Conservation (phyloP, 768 basidiomycete genomes). For the Phaffia tasmanica region DNA sequence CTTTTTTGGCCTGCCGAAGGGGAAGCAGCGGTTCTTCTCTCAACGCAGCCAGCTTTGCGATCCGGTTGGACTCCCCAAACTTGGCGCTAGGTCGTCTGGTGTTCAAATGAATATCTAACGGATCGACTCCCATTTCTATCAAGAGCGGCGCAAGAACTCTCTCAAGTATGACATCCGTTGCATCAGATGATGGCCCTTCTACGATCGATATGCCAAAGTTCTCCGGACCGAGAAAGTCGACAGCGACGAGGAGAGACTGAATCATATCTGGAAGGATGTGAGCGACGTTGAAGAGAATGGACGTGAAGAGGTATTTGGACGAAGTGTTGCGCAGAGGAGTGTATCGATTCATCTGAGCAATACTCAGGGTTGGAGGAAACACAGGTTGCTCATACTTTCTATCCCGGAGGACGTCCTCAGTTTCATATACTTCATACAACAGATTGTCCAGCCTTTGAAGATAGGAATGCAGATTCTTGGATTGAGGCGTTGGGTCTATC, state of each 20-base stretch:
- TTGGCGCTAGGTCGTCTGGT: constrained; percentile 5
- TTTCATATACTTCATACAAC: no score
- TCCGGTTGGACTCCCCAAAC: constrained; percentile 32
- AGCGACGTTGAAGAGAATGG: background rate
- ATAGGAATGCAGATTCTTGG: no score
- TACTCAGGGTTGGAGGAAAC: no score
- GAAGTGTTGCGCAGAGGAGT: no score
- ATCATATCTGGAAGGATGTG: no score
- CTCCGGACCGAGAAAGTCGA: constrained; percentile 14
- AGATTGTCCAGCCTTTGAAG: no score
- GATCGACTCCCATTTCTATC: constrained; percentile 16
- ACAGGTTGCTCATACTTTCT: no score
- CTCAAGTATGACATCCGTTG: constrained; percentile 12
- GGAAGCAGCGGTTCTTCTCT: constrained; percentile 35
- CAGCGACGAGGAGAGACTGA: constrained; percentile 16
- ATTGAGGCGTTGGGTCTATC: no score
- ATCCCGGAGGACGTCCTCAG: no score
- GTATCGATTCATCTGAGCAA: no score
- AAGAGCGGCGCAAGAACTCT: constrained; percentile 17
- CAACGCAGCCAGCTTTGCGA: constrained; percentile 35
- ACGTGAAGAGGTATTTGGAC: no score
- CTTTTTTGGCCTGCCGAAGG: constrained; percentile 30
- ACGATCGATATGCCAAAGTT: constrained; percentile 15
- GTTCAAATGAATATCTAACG: constrained; percentile 8
- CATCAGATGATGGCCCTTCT: constrained; percentile 22